Evolutionary conservation across 352 stramenopile genomes (phyloP).

Genomic region (Pythium aristosporum): DNA sequence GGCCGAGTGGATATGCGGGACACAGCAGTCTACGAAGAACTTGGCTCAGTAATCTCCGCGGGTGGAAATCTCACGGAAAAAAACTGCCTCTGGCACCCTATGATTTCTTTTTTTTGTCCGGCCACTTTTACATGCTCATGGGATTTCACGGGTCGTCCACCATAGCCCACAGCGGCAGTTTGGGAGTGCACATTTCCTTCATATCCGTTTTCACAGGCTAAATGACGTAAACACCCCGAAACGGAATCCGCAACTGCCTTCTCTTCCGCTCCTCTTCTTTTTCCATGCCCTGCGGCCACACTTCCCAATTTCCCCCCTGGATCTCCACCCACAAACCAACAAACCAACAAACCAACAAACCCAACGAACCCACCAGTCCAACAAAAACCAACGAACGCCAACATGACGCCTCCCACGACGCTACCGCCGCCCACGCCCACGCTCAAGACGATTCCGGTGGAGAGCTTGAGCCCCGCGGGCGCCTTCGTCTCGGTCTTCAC

Average conservation of each 20-base stretch:
- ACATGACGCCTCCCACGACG: neutral
- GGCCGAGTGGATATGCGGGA: too few relatives aligned
- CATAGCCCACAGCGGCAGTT: too few relatives aligned
- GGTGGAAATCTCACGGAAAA: neutral
- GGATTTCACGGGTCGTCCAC: neutral
- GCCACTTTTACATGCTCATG: neutral
- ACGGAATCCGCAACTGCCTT: neutral
- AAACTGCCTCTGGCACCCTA: slow-evolving; percentile 4
- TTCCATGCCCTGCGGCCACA: neutral
- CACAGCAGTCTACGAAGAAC: neutral
- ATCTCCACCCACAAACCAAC: neutral
- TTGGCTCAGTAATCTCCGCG: neutral
- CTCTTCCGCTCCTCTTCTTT: neutral
- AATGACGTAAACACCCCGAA: neutral
- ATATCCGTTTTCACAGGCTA: neutral
- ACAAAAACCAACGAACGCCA: neutral
- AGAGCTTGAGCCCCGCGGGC: slow-evolving; percentile 18
- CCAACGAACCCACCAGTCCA: neutral
- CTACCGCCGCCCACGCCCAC: slow-evolving; percentile 5
- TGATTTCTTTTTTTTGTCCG: neutral
- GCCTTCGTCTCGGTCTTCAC: slow-evolving; percentile 29
- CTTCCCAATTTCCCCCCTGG: neutral
- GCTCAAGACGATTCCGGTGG: neutral
- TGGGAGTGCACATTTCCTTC: neutral
- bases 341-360: neutral